Conservation (phyloP, 2,329 filamentous ascomycete genomes). For the Stachybotrys echinatus region DNA sequence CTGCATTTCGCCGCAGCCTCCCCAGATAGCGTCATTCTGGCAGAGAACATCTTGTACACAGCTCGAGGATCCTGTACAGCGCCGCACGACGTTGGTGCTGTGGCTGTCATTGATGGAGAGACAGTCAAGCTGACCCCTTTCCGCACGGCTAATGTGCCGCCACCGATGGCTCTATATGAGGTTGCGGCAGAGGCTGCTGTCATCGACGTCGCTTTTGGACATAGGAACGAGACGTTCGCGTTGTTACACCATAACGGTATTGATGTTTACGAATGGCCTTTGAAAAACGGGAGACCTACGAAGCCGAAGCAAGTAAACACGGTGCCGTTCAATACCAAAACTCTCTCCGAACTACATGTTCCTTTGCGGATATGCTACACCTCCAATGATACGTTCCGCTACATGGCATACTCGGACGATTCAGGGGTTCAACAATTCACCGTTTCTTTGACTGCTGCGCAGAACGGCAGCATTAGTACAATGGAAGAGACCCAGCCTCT, state of each 20-base stretch:
- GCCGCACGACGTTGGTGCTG: constrained; percentile 71
- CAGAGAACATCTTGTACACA: constrained; percentile 65
- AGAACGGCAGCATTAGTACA: constrained; percentile 8
- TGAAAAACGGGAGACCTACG: constrained; percentile 48
- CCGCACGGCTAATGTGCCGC: constrained; percentile 77
- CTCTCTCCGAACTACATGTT: constrained; percentile 13
- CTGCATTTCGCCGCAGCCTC: constrained; percentile 58
- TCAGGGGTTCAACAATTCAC: constrained; percentile 15
- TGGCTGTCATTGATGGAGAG: constrained; percentile 79
- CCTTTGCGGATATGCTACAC: constrained; percentile 27
- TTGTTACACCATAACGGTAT: constrained; percentile 65
- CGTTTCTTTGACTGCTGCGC: constrained; percentile 10
- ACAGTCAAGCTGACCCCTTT: constrained; percentile 81
- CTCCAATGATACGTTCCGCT: constrained; percentile 18
- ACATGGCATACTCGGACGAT: constrained; percentile 24
- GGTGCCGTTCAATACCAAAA: constrained; percentile 29
- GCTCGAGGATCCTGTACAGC: constrained; percentile 63
- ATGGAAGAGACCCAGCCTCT: constrained; percentile 15
- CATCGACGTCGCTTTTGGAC: constrained; percentile 70
- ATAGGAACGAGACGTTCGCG: constrained; percentile 59
- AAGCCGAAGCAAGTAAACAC: constrained; percentile 34
- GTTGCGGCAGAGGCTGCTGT: constrained; percentile 56
- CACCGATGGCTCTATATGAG: constrained; percentile 85
- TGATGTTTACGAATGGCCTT: constrained; percentile 65
- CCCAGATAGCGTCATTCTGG: constrained; percentile 44